These are phyloP conservation scores for Pseudogymnoascus sp. DNA, from an alignment of 2,329 filamentous ascomycete species.

Conservation along the genomic window DNA sequence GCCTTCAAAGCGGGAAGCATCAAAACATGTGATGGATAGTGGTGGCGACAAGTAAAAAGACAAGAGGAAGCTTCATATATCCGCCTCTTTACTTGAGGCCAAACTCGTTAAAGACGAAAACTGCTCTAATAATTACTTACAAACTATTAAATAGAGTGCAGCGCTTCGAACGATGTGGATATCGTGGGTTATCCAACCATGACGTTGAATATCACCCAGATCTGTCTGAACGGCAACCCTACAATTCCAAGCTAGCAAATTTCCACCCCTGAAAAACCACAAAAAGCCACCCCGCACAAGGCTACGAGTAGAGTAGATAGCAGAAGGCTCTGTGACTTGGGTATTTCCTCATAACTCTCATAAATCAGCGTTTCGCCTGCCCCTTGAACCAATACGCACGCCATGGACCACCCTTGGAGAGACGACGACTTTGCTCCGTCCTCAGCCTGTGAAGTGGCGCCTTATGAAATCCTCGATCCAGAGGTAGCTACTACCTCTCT, in stretches of 20 bases:
- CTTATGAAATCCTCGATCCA: conserved; percentile 15
- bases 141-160: neutral
- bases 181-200: neutral
- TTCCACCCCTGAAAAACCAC: neutral
- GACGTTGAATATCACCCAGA: neutral
- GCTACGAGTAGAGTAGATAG: conserved; percentile 2
- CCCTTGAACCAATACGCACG: neutral
- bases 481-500: conserved; percentile 17
- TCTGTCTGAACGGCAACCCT: conserved; percentile 7
- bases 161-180: neutral
- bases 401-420: conserved; percentile 20
- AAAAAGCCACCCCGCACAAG: neutral
- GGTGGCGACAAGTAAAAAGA: neutral
- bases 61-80: neutral
- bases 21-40: neutral
- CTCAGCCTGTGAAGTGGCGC: conserved; percentile 21
- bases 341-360: neutral
- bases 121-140: neutral
- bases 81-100: neutral
- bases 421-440: conserved; percentile 18
- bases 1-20: neutral
- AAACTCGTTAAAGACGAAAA: neutral
- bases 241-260: conserved; percentile 9
- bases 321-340: conserved; percentile 1
- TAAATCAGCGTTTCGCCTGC: neutral